Percentiles rank a stretch among this genome's conserved stretches.
These are phyloP conservation scores for Sugiyamaella neomexicana DNA, from an alignment of 1,139 yeast genomes.

Conservation along the genomic window DNA sequence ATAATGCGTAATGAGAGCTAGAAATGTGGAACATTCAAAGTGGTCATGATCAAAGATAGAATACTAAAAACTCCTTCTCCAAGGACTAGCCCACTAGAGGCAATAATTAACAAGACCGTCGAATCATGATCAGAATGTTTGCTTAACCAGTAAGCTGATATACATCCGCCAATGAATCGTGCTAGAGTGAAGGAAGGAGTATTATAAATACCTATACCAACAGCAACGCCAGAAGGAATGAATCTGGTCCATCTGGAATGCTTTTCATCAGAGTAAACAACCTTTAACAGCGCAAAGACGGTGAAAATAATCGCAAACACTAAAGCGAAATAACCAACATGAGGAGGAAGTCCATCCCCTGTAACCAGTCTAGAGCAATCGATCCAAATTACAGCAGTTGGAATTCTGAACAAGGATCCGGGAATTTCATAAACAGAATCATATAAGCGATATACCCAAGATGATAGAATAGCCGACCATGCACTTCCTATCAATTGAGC, in stretches of 20 bases:
- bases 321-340: slow-evolving; percentile 65
- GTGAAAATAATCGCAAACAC: slow-evolving; percentile 70
- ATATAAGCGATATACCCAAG: slow-evolving; percentile 80
- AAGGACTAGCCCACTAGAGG: slow-evolving; percentile 86
- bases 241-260: slow-evolving; percentile 51
- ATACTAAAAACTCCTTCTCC: slow-evolving; percentile 94
- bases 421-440: slow-evolving; percentile 83
- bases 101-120: slow-evolving; percentile 72
- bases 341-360: slow-evolving; percentile 85
- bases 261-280: slow-evolving; percentile 38
- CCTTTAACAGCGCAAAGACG: slow-evolving; percentile 55
- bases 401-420: slow-evolving; percentile 74
- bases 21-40: slow-evolving; percentile 54
- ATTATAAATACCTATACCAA: slow-evolving; percentile 93
- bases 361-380: slow-evolving; percentile 93
- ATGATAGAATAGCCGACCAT: slow-evolving; percentile 77
- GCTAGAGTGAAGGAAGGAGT: slow-evolving; percentile 93
- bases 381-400: slow-evolving; percentile 95
- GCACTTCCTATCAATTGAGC: slow-evolving; percentile 88
- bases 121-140: slow-evolving; percentile 43
- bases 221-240: slow-evolving; percentile 94
- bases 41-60: slow-evolving; percentile 73
- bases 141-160: slow-evolving; percentile 45
- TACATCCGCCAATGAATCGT: slow-evolving; percentile 84
- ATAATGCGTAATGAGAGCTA: slow-evolving; percentile 31